Evolutionary conservation across 345 rosid species (phyloP).

Genomic region (Firmiana major): DNA sequence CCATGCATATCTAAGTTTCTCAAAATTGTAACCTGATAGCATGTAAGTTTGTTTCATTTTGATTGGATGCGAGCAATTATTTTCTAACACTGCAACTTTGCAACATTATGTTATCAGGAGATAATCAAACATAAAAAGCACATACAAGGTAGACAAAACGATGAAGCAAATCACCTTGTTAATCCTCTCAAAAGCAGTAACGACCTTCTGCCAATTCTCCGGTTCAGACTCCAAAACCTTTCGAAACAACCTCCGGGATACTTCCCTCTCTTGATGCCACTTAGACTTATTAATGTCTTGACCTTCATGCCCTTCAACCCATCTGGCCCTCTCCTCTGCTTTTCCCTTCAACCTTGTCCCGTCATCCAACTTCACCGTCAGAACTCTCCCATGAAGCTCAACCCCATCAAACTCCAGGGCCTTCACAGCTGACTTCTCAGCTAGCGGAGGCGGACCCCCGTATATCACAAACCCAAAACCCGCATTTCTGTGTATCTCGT

Average conservation of each 20-base stretch:
- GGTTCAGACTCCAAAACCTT: slow-evolving; percentile 64
- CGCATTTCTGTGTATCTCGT: slow-evolving; percentile 60
- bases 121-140: background rate
- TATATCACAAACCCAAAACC: slow-evolving; percentile 88
- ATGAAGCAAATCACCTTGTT: slow-evolving; percentile 51
- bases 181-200: slow-evolving; percentile 74
- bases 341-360: slow-evolving; percentile 69
- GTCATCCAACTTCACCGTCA: slow-evolving; percentile 90
- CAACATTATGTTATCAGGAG: background rate
- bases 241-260: slow-evolving; percentile 43
- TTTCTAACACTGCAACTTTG: background rate
- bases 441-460: slow-evolving; percentile 27
- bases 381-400: slow-evolving; percentile 81
- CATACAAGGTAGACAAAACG: background rate
- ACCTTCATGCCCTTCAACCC: slow-evolving; percentile 51
- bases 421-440: slow-evolving; percentile 63
- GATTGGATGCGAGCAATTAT: background rate
- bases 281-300: slow-evolving; percentile 41
- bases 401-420: slow-evolving; percentile 91
- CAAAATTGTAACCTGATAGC: background rate
- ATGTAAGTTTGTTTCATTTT: background rate
- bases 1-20: background rate
- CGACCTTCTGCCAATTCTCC: slow-evolving; percentile 92
- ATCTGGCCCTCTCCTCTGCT: slow-evolving; percentile 57
- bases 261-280: slow-evolving; percentile 91